Conservation (phyloP, 805 yeast genomes). For the Saturnispora gosingensis region DNA sequence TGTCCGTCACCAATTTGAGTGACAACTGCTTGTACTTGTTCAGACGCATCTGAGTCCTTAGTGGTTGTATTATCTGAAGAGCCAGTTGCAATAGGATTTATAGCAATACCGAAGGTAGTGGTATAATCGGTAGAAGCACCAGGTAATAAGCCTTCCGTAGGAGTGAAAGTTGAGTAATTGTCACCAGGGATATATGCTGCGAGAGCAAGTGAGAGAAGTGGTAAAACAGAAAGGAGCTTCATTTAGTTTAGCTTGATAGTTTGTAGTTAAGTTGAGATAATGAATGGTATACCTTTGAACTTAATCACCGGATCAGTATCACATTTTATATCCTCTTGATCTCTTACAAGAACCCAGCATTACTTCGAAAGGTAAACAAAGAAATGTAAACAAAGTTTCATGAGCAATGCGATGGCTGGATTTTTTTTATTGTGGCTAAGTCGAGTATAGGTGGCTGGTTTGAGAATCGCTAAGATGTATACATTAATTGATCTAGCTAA, state of each 20-base stretch:
- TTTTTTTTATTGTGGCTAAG: neutral
- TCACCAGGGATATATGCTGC: constrained; percentile 29
- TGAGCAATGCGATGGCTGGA: constrained; percentile 3
- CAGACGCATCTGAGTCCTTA: constrained; percentile 22
- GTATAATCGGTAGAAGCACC: constrained; percentile 51
- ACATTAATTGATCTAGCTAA: neutral
- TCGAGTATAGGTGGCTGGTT: neutral
- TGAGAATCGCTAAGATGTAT: too few relatives aligned
- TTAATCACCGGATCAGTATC: neutral
- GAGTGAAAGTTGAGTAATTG: constrained; percentile 63
- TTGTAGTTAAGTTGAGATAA: neutral
- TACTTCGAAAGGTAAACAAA: constrained; percentile 5
- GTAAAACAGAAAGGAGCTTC: constrained; percentile 2
- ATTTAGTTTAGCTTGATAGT: neutral
- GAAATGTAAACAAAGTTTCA: constrained; percentile 3
- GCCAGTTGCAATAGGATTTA: constrained; percentile 38
- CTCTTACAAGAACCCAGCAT: constrained; percentile 2
- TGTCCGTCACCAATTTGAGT: constrained; percentile 41
- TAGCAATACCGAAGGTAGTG: constrained; percentile 58
- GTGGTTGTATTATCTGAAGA: constrained; percentile 20
- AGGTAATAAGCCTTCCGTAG: constrained; percentile 37
- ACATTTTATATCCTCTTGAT: constrained; percentile 1
- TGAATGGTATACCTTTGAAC: neutral
- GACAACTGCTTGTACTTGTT: constrained; percentile 28
- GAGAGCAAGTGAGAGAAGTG: constrained; percentile 4